Evolutionary conservation across 345 rosid species (phyloP), one percentile per base, ranked within the genome.

Genomic region (Arabis hirsuta): DNA sequence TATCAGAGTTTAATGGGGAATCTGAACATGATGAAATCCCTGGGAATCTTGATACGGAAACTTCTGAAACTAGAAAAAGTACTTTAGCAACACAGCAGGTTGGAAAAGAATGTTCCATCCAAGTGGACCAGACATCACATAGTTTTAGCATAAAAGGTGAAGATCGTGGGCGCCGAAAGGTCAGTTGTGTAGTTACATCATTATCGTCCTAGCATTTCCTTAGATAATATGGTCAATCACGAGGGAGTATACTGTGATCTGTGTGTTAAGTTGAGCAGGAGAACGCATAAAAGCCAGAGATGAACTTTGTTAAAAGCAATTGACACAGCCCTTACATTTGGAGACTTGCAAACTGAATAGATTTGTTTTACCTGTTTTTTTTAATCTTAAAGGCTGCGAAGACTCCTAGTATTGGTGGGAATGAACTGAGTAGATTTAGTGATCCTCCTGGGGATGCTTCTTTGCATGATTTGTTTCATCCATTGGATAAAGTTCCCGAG

Each of bases 401-500:
- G 82, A 68, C 84, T 60, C 78, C 88, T 31, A 55, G 73, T 46
- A 53, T 82, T 73, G 85, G 86, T 63, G 86, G 87, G 50, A 88
- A 85, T 73, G 99, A 86, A 78, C 86, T 91, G 67, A 85, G 87
- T 82, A 91, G 88, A 77, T 91, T 90, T 79, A 91, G 96, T 73
- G 98, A 95, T 71, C 80, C 96, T 76, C 97, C 98, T 5, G 96
- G 91, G 72, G 99, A 91, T 90, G 99, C 96, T 73, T 88, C 88
- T 56, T 81, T 95, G 84, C 98, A 91, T 73, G 99, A 91, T 87
- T 81, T 91, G 74, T 94, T 94, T 84, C 99, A 84, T 73, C 92
- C 97, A 14, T 41, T 83, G 76, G 92, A 90, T 71, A 95, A 82
- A 77, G 73, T 61, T 61, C 29, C 79, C 11, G 89, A 84, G 78